Base-by-base conservation (phyloP, 208 protist species). In the Acanthamoeba healyi region DNA sequence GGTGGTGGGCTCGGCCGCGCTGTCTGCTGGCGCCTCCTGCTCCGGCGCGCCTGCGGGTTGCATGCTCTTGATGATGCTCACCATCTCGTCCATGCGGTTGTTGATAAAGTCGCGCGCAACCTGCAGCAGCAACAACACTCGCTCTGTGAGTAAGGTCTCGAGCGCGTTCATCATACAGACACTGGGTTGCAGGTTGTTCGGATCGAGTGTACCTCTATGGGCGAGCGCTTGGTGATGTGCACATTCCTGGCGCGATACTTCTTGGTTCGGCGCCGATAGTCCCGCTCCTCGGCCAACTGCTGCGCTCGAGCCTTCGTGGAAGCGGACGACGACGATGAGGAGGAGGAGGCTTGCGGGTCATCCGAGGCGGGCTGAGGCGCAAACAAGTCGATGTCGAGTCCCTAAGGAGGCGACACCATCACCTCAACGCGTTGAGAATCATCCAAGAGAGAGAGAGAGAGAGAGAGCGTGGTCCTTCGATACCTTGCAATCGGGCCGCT, bases 231-330 rank as follows among this genome's bases (percentile, higher is more conserved):
- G 70, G 70, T 79, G 70, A 79, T 44, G 70, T 79, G 70, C 70
- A 79, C 70, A 38, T 79, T 79, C 70, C 70, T 79, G n/a, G 70
- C 70, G 14, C 70, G 32, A 38, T 79, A 79, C 70, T 79, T 79
- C 40, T 79, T 79, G 9, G 38, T 26, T 6, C 70, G 70, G 24
- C 70, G 70, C 2, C 70, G 70, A 29, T 79, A 46, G 40, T 79
- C 70, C 36, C 65, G 14, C 65, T 74, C 65, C 36, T 74, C 65
- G 26, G 65, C 65, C n/a, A 74, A 24, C n/a, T 17, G 29, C 70
- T 79, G 70, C 22, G 70, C 70, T 19, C 36, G 70, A 1, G 36
- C 17, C 40, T 79, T 40, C 15, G 34, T 6, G 38, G 24, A n/a
- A n/a, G n/a, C 22, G 15, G 70, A n/a, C 14, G 65, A 40, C 12